Evolutionary conservation across 495 filamentous ascomycete genomes (phyloP).

Genomic region (Xylaria sp.): DNA sequence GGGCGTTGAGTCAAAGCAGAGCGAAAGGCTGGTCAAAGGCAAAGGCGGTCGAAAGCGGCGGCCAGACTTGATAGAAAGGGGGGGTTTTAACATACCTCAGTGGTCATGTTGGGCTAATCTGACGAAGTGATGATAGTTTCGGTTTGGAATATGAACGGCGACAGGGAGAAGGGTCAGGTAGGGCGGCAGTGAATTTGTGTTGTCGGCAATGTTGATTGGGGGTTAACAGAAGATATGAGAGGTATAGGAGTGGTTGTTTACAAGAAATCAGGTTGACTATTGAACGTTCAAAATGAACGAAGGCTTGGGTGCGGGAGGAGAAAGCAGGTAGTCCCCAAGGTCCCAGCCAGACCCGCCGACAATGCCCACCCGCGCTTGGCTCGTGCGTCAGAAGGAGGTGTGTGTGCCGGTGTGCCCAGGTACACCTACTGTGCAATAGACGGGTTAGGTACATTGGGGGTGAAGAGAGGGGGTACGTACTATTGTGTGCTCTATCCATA

Average conservation of each 20-base stretch:
- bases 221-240: slow-evolving; percentile 21
- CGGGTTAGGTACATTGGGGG: not conserved
- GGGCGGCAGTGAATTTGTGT: slow-evolving; percentile 34
- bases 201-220: slow-evolving; percentile 38
- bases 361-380: slow-evolving; percentile 37
- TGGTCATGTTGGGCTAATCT: slow-evolving; percentile 62
- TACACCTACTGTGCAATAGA: slow-evolving; percentile 2
- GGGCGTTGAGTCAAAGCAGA: slow-evolving; percentile 46
- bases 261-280: slow-evolving; percentile 36
- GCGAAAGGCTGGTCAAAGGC: slow-evolving; percentile 33
- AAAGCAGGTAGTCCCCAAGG: slow-evolving; percentile 36
- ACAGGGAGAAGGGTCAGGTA: slow-evolving; percentile 37
- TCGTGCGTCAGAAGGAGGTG: slow-evolving; percentile 29
- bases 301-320: slow-evolving; percentile 46
- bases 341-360: slow-evolving; percentile 37
- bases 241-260: slow-evolving; percentile 43
- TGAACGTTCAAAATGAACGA: slow-evolving; percentile 44
- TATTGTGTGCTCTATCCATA: slow-evolving; percentile 15
- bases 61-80: slow-evolving; percentile 41
- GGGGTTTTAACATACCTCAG: slow-evolving; percentile 64
- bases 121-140: slow-evolving; percentile 28
- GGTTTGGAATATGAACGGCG: slow-evolving; percentile 35
- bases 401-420: slow-evolving; percentile 2
- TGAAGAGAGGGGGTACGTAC: not conserved
- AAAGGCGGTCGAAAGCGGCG: slow-evolving; percentile 38